Evolutionary conservation across 441 rosid species (phyloP).

Genomic region (Pelargonium hybrid): DNA sequence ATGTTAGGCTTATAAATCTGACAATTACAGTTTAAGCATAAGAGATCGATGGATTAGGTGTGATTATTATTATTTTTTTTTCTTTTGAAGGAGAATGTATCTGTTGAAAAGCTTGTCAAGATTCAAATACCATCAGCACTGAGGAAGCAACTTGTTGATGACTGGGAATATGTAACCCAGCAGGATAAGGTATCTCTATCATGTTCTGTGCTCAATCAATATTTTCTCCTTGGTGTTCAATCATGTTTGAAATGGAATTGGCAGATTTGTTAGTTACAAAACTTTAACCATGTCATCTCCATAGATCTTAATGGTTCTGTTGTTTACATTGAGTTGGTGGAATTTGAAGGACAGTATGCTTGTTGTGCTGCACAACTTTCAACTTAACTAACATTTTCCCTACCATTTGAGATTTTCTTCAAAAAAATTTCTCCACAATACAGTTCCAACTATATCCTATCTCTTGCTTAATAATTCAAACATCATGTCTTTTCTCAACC

Average conservation of each 20-base stretch:
- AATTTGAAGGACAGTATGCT: background rate
- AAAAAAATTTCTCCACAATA: too few relatives aligned
- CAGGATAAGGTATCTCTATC: constrained; percentile 59
- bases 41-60: constrained; percentile 5
- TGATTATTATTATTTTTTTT: constrained; percentile 5
- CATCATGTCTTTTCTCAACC: too few relatives aligned
- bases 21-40: background rate
- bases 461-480: too few relatives aligned
- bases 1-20: too few relatives aligned
- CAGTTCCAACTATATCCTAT: too few relatives aligned
- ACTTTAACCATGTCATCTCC: background rate
- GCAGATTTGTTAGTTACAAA: background rate
- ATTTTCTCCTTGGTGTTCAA: background rate
- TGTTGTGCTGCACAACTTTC: background rate
- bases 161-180: constrained; percentile 67
- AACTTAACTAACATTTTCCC: background rate
- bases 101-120: constrained; percentile 61
- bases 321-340: background rate
- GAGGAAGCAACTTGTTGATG: constrained; percentile 81
- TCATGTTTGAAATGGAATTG: constrained; percentile 2
- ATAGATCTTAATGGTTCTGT: background rate
- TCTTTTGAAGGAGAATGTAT: constrained; percentile 47
- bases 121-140: constrained; percentile 75
- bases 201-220: background rate
- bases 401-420: too few relatives aligned